Evolutionary conservation across 1,284 basidiomycete genomes (phyloP), one percentile per base, ranked within the genome.

Genomic region (Puccinia horiana): DNA sequence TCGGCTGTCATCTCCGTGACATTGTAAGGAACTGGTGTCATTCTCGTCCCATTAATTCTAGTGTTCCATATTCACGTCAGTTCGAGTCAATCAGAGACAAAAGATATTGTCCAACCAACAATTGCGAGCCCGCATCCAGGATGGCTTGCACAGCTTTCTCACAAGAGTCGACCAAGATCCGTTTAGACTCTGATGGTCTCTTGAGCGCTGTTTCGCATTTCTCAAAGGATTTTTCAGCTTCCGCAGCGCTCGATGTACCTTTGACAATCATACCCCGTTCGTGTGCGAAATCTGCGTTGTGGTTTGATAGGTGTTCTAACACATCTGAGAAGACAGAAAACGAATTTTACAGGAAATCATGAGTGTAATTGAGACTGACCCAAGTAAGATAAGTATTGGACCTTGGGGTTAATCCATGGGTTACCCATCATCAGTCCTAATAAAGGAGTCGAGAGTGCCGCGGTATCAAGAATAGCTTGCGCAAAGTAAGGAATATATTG

Each of bases 401-500:
- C 89, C 76, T 91, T 90, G 0, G 92, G 93, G 87, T 98, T 95
- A 80, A 98, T 96, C 94, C 95, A 98, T 2, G 96, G 96, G 87
- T 99, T 99, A 12, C 96, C 96, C 81, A 99, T 98, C 0, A 95
- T 93, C 40, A 92, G 88, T 3, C 96, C 97, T 75, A 90, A 90
- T n/a, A 99, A 89, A 14, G 86, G 85, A 76, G 86, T 87, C 3
- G 65, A 54, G n/a, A 79, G 63, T 23, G 49, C 49, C 35, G 77
- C 56, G 18, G 77, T 70, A 40, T 67, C 63, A 26, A 69, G 37
- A 52, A 84, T 86, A 92, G 93, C 93, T 58, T 79, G 77, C 18
- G 77, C 77, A 85, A 97, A 95, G 87, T 95, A 96, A 16, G 97
- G 96, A 84, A 98, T 96, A 89, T 94, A 98, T 88, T 98, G 95